phyloP scores from a whole-genome alignment of 139 green algal genomes.

The Tetraselmis striata region DNA sequence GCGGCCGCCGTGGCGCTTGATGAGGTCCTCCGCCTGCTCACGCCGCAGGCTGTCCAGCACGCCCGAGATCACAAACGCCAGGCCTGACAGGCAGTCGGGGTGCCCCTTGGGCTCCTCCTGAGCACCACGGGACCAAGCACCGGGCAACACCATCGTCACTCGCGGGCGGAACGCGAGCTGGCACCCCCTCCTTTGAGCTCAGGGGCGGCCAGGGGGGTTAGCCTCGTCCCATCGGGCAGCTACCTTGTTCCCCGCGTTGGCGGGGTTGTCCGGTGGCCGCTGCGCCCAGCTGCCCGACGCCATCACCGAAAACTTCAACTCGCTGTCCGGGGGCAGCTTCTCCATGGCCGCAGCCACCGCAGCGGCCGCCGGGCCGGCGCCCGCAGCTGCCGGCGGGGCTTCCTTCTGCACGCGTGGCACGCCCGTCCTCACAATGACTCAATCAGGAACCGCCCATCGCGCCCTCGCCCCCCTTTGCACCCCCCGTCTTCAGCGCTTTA shows the following conservation, averaged over 20 bases:
- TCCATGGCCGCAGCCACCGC: slow-evolving; percentile 18
- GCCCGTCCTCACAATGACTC: slow-evolving; percentile 5
- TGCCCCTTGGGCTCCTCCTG: slow-evolving; percentile 64
- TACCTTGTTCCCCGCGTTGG: slow-evolving; percentile 37
- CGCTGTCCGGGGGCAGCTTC: slow-evolving; percentile 27
- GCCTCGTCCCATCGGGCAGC: not conserved
- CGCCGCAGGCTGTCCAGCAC: slow-evolving; percentile 72
- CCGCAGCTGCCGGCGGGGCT: not conserved
- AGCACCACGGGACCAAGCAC: not conserved
- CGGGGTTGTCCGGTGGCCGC: slow-evolving; percentile 17
- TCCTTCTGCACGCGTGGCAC: slow-evolving; percentile 4
- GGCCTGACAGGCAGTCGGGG: slow-evolving; percentile 72
- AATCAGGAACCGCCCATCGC: slow-evolving; percentile 9
- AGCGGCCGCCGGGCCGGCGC: not conserved
- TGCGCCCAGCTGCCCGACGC: slow-evolving; percentile 15
- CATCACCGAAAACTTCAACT: slow-evolving; percentile 38
- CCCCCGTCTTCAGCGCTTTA: too few species aligned
- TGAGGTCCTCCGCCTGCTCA: slow-evolving; percentile 68
- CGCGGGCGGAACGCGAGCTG: not conserved
- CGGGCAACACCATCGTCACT: too few species aligned
- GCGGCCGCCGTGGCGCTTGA: slow-evolving; percentile 74
- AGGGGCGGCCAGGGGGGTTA: not conserved
- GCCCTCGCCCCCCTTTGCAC: not conserved
- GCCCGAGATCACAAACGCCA: slow-evolving; percentile 88
- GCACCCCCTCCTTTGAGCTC: not conserved